Evolutionary conservation across 805 yeast genomes (phyloP).

Genomic region (Candida multigemmis): DNA sequence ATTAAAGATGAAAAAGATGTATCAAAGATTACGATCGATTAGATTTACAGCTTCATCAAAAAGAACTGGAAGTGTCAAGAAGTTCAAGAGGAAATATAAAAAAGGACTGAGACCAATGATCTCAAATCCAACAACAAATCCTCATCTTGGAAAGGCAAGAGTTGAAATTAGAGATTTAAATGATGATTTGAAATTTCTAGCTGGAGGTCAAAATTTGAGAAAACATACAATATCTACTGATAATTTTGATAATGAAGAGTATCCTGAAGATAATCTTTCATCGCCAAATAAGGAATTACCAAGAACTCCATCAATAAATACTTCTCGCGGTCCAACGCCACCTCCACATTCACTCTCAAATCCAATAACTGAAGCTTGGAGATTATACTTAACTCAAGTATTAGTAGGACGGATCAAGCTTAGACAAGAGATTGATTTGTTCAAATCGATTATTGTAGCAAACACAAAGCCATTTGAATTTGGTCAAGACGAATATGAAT

Average conservation of each 20-base stretch:
- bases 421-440: constrained; percentile 29
- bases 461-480: constrained; percentile 1
- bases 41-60: constrained; percentile 17
- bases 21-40: constrained; percentile 13
- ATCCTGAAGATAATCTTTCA: background rate
- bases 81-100: constrained; percentile 9
- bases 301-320: background rate
- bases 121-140: constrained; percentile 24
- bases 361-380: constrained; percentile 21
- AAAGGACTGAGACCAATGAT: constrained; percentile 7
- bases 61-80: constrained; percentile 10
- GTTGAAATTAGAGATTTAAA: constrained; percentile 12
- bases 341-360: too few relatives aligned
- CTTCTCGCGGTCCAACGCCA: too few relatives aligned
- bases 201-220: constrained; percentile 19
- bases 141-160: constrained; percentile 12
- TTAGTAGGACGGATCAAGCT: constrained; percentile 27
- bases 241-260: constrained; percentile 5
- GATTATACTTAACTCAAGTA: constrained; percentile 22
- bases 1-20: constrained; percentile 13
- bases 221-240: too few relatives aligned
- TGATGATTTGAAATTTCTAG: constrained; percentile 11
- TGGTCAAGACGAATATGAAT: background rate
- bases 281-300: constrained; percentile 2
- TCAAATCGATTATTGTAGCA: constrained; percentile 14